Base-by-base conservation (phyloP, 768 basidiomycete genomes). In the Mycena haematopus region DNA sequence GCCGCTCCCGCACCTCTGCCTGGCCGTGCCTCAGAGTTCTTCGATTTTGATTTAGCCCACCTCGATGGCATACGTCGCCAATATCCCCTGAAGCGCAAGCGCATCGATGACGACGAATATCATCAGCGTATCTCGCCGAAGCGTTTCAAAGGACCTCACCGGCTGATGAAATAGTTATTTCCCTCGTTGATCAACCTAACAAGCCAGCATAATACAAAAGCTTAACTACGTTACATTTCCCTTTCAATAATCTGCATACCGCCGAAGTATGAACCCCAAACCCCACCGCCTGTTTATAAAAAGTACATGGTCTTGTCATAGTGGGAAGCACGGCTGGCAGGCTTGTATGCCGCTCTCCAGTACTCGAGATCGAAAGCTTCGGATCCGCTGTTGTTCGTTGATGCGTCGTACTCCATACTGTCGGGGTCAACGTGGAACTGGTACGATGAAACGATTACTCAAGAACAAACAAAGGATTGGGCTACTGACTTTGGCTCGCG, bases 281-380 rank as follows among this genome's bases (percentile, higher is more conserved):
- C 29, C 27, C 14, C 27, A 24, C 24, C 24, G 25, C 15, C 27
- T 6, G 0, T 36, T 36, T 47, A 63, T 10, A 63, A 21, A 13
- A 63, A 63, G n/a, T 63, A 63, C 62, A 63, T 63, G 0, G 1
- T 1, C 19, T 63, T 58, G 15, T 63, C 52, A n/a, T 53, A 50
- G 33, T 53, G 14, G 13, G 2, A 2, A 21, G 15, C 9, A 0
- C 6, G 4, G 29, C 11, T 42, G 15, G 50, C 52, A 13, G 56
- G 52, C 11, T n/a, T 44, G 31, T 63, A 63, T 4, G 46, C 62
- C 6, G 9, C n/a, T 22, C 33, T 24, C 62, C 62, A 63, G 7
- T 29, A 24, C 0, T 33, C 45, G 2, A 63, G 36, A 29, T 65
- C 58, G n/a, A 60, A 56, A 1, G 45, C 55, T 17, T 60, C 63